These are phyloP conservation scores for Arxiozyma heterogenica DNA, from an alignment of 1,139 yeast species.

Conservation along the genomic window DNA sequence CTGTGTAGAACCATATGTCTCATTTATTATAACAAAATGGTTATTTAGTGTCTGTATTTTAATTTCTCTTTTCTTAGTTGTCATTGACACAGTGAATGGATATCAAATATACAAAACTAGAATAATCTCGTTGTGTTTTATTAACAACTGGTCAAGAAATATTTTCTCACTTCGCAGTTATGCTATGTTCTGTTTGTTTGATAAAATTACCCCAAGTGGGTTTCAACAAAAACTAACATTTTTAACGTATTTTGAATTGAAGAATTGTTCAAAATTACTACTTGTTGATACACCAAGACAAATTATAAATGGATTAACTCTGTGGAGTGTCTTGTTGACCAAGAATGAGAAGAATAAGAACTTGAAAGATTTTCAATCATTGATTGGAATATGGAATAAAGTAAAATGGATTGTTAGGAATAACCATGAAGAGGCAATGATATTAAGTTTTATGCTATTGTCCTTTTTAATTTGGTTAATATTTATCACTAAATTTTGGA, in stretches of 20 bases:
- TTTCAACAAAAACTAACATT: constrained; percentile 62
- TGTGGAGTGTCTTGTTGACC: constrained; percentile 42
- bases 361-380: constrained; percentile 17
- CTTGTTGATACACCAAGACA: constrained; percentile 88
- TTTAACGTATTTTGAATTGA: constrained; percentile 57
- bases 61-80: constrained; percentile 52
- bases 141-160: constrained; percentile 54
- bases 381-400: constrained; percentile 45
- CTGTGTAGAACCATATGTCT: constrained; percentile 46
- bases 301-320: constrained; percentile 67
- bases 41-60: constrained; percentile 77
- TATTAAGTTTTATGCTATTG: constrained; percentile 63
- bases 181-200: constrained; percentile 63
- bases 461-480: constrained; percentile 62
- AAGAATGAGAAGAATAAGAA: constrained; percentile 27
- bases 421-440: constrained; percentile 58
- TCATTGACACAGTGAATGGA: constrained; percentile 55
- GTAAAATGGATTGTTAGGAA: constrained; percentile 49
- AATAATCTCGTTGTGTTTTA: constrained; percentile 63
- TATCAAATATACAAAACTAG: constrained; percentile 47
- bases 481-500: constrained; percentile 11
- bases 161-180: constrained; percentile 50
- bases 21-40: constrained; percentile 63
- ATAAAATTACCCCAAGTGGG: constrained; percentile 54
- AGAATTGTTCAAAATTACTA: constrained; percentile 53